phyloP scores from a whole-genome alignment of 495 filamentous ascomycete genomes.

The Ramalina peruviana region DNA sequence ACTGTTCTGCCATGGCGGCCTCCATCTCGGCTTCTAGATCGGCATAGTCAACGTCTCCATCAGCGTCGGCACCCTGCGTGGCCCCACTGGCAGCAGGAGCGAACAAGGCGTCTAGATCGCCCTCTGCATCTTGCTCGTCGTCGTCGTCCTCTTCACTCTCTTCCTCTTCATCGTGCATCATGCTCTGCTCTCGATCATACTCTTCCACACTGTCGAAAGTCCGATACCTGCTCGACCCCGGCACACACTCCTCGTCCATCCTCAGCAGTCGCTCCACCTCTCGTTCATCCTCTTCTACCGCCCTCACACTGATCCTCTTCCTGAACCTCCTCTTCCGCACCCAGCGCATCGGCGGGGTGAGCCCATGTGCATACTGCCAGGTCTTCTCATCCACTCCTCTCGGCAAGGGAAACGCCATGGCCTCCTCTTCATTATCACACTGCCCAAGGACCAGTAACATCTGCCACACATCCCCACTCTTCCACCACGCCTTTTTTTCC shows the following conservation, averaged over 20 bases:
- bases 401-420: slow-evolving; percentile 50
- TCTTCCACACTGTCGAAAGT: slow-evolving; percentile 54
- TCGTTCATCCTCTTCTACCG: slow-evolving; percentile 79
- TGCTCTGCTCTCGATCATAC: slow-evolving; percentile 25
- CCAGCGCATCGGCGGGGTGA: slow-evolving; percentile 83
- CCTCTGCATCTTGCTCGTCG: slow-evolving; percentile 11
- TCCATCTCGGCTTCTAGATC: slow-evolving; percentile 40
- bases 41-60: slow-evolving; percentile 37
- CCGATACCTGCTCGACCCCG: slow-evolving; percentile 19
- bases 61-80: slow-evolving; percentile 28
- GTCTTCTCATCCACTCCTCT: slow-evolving; percentile 43
- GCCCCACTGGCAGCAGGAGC: slow-evolving; percentile 38
- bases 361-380: slow-evolving; percentile 75
- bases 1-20: slow-evolving; percentile 35
- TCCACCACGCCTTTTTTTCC: slow-evolving; percentile 78
- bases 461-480: slow-evolving; percentile 87
- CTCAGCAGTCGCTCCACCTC: slow-evolving; percentile 64
- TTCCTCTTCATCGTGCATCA: slow-evolving; percentile 19
- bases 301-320: slow-evolving; percentile 63
- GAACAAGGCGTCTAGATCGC: slow-evolving; percentile 29
- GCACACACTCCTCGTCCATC: slow-evolving; percentile 47
- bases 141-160: slow-evolving; percentile 27
- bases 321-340: slow-evolving; percentile 76
- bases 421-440: slow-evolving; percentile 60
- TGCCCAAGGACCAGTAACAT: slow-evolving; percentile 74